Conservation (phyloP, 2,329 filamentous ascomycete species). For the Paraphaeosphaeria minitans region DNA sequence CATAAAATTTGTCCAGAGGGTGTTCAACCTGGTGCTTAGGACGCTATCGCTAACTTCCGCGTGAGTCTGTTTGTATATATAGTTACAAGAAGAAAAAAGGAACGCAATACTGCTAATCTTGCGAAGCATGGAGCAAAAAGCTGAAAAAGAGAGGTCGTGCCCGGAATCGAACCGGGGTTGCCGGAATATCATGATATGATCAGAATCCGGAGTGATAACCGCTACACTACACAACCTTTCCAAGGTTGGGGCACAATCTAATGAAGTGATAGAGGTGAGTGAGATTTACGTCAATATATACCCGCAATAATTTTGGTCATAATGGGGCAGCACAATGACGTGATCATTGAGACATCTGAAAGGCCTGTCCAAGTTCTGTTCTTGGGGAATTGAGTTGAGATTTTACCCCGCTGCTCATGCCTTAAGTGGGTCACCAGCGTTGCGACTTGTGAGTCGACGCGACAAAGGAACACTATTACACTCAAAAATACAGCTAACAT, state of each 20-base stretch:
- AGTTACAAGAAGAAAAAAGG: no score
- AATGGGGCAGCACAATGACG: no score
- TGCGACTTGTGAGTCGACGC: no score
- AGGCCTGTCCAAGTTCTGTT: neutral
- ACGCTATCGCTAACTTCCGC: no score
- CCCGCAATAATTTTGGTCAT: no score
- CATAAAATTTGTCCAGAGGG: no score
- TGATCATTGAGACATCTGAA: no score
- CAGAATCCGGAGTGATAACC: conserved; percentile 12
- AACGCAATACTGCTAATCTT: neutral
- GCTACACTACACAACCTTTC: conserved; percentile 10
- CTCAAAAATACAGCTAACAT: no score
- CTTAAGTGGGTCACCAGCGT: neutral
- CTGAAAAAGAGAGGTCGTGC: conserved; percentile 8
- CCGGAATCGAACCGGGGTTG: conserved; percentile 12
- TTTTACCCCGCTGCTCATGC: neutral
- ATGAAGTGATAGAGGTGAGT: neutral
- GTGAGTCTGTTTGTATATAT: no score
- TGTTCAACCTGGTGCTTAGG: no score
- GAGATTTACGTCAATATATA: neutral
- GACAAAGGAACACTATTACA: neutral
- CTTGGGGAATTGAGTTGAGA: neutral
- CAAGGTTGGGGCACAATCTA: neutral
- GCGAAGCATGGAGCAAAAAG: neutral
- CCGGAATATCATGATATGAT: conserved; percentile 6